Evolutionary conservation across 179 eudicot genomes (phyloP), one percentile per base, ranked within the genome.

Genomic region (Beta corolliflora): DNA sequence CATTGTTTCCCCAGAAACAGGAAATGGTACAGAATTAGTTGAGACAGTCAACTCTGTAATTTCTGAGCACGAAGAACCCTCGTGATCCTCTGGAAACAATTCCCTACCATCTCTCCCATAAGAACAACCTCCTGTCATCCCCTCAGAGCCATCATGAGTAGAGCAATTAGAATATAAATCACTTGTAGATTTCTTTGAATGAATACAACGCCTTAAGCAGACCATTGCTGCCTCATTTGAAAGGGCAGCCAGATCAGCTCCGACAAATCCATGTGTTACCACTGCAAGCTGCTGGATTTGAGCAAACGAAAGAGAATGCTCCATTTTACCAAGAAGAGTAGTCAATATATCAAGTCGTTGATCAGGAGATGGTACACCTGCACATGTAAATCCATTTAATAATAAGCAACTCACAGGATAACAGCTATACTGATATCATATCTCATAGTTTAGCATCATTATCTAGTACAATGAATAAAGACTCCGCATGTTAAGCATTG

Each of bases 211-310:
- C 81, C 93, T 87, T 78, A 94, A 92, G 83, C 96, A 87, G 77
- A 87, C 87, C 89, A 92, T 83, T 58, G 92, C 93, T 52, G 99
- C 97, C 85, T 94, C 93, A 85, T 91, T 91, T 88, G 91, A 90
- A 56, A 96, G 92, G 56, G 94, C 89, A 77, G 83, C 93, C 76
- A 96, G 84, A 88, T 96, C 99, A 85, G 98, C 99, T 81, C 99
- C 99, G 76, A 96, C 99, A 81, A 90, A 96, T 55, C 97, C 99
- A 85, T 96, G 98, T 31, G 98, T 91, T 73, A 83, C 83, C 76
- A 73, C 85, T 69, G 99, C 90, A 82, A 96, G 89, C 59, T 91
- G 81, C 79, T 88, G 90, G 83, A 96, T 78, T 85, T 94, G 90
- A 64, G 77, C 65, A 63, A 81, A 81, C 54, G 79, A 82, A 75